A percentile compares a stretch with the other conserved stretches of the same genome.
Evolutionary conservation across 1,284 basidiomycete genomes (phyloP).

Genomic region (Testicularia cyperi): DNA sequence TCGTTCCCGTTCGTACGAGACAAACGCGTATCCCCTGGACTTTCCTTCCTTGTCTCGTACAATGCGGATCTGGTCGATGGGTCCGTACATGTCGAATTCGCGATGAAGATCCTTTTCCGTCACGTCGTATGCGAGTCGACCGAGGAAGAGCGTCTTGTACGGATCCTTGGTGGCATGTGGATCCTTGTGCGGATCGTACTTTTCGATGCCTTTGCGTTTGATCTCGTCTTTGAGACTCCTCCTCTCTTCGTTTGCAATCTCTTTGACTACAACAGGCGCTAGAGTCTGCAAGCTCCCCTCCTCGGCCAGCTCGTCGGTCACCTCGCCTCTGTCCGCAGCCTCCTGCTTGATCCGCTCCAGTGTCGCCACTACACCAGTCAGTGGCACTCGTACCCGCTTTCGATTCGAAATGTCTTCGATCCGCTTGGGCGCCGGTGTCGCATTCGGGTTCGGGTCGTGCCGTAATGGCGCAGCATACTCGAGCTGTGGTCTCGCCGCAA

Average conservation of each 20-base stretch:
- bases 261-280: slow-evolving; percentile 37
- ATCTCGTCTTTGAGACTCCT: slow-evolving; percentile 13
- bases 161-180: slow-evolving; percentile 93
- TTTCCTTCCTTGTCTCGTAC: slow-evolving; percentile 80
- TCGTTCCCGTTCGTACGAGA: slow-evolving; percentile 94
- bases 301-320: slow-evolving; percentile 45
- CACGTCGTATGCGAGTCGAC: slow-evolving; percentile 80
- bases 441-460: slow-evolving; percentile 38
- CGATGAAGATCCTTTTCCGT: slow-evolving; percentile 86
- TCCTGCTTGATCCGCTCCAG: slow-evolving; percentile 52
- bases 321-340: slow-evolving; percentile 45
- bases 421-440: slow-evolving; percentile 19
- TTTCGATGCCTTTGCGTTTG: slow-evolving; percentile 12
- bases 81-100: slow-evolving; percentile 93
- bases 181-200: slow-evolving; percentile 83
- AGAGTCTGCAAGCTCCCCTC: slow-evolving; percentile 24
- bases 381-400: slow-evolving; percentile 20
- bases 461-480: slow-evolving; percentile 36
- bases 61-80: slow-evolving; percentile 86
- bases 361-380: slow-evolving; percentile 48
- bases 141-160: slow-evolving; percentile 97
- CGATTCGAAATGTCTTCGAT: slow-evolving; percentile 8
- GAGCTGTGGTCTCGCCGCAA: slow-evolving; percentile 50
- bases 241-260: slow-evolving; percentile 40
- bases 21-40: slow-evolving; percentile 89